These are phyloP conservation scores for Torrubiella hemipterigena DNA, from an alignment of 2,329 filamentous ascomycete genomes.

Conservation along the genomic window DNA sequence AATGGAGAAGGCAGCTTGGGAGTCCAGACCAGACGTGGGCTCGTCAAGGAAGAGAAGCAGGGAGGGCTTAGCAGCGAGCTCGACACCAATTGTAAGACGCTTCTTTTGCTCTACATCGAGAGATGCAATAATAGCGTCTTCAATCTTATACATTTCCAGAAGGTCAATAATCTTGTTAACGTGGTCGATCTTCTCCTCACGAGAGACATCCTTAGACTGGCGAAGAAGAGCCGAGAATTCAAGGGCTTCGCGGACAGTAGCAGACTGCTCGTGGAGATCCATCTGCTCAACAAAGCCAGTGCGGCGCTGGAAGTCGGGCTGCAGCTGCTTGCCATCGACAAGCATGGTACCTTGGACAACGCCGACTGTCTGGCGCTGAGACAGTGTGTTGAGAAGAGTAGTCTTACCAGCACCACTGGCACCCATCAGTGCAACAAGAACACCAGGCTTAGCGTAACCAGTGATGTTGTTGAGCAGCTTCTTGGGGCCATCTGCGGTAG, in stretches of 20 bases:
- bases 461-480: slow-evolving; percentile 38
- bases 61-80: slow-evolving; percentile 44
- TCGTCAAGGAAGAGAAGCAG: slow-evolving; percentile 56
- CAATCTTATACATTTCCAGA: slow-evolving; percentile 55
- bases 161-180: slow-evolving; percentile 58
- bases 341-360: slow-evolving; percentile 66
- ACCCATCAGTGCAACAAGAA: slow-evolving; percentile 73
- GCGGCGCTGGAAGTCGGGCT: slow-evolving; percentile 67
- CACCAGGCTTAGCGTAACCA: slow-evolving; percentile 69
- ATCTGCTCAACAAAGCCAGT: slow-evolving; percentile 59
- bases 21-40: slow-evolving; percentile 45
- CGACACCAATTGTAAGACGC: slow-evolving; percentile 42
- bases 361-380: slow-evolving; percentile 63
- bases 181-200: slow-evolving; percentile 54
- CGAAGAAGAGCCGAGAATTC: slow-evolving; percentile 54
- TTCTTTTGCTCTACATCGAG: slow-evolving; percentile 49
- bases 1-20: slow-evolving; percentile 47
- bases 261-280: slow-evolving; percentile 54
- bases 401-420: slow-evolving; percentile 77
- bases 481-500: slow-evolving; percentile 21
- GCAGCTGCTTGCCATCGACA: slow-evolving; percentile 61
- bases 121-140: slow-evolving; percentile 50
- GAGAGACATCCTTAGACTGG: slow-evolving; percentile 43
- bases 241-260: slow-evolving; percentile 55
- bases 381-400: slow-evolving; percentile 63